Conservation (phyloP, 2,329 filamentous ascomycete genomes). For the Talaromyces amestolkiae region DNA sequence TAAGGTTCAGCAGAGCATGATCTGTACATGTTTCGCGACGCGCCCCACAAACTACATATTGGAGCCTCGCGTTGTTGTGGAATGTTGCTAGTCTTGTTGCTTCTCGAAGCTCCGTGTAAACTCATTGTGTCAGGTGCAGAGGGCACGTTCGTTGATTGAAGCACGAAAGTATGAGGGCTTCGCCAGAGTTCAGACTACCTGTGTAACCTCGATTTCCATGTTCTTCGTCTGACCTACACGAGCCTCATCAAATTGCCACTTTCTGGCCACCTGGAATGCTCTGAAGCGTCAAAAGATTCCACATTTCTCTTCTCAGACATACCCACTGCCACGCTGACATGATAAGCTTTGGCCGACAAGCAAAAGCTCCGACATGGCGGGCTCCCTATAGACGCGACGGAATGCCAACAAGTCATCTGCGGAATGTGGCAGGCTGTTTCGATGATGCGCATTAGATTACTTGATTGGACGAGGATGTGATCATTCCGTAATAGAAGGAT, state of each 20-base stretch:
- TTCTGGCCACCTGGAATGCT: neutral
- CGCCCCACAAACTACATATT: neutral
- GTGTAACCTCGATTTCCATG: too few species aligned
- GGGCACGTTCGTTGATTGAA: too few species aligned
- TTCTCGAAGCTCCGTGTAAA: neutral
- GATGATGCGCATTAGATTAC: neutral
- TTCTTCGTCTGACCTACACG: too few species aligned
- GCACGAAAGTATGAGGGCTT: too few species aligned
- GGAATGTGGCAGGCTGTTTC: constrained; percentile 17
- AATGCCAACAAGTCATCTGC: constrained; percentile 8
- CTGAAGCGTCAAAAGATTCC: neutral
- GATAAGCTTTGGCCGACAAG: neutral
- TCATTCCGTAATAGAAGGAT: neutral
- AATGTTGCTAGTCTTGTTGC: neutral
- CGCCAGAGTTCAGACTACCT: too few species aligned
- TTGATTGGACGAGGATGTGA: neutral
- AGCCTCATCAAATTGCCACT: neutral
- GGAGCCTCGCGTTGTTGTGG: neutral
- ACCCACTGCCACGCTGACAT: neutral
- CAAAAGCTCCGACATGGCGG: constrained; percentile 5
- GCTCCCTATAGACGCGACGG: constrained; percentile 13
- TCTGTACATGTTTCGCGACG: neutral
- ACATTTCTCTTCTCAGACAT: neutral
- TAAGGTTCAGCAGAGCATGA: neutral
- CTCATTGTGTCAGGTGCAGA: neutral